phyloP scores from a whole-genome alignment of 768 basidiomycete species.

The Heimioporus sp. region DNA sequence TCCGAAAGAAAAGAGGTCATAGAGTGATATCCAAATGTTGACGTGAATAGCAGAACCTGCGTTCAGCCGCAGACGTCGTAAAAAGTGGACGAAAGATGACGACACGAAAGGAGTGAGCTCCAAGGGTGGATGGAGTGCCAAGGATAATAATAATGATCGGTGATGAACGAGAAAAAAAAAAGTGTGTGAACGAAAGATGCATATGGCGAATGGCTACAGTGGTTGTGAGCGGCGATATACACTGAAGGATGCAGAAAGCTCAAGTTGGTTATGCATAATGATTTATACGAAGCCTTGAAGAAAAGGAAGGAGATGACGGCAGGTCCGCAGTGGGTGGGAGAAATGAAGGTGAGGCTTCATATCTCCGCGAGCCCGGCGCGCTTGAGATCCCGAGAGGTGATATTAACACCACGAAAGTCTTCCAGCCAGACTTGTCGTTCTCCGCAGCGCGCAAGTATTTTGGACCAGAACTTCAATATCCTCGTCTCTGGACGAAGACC shows the following conservation, averaged over 20 bases:
- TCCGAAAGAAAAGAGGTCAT: conserved; percentile 1
- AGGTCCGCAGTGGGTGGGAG: not conserved
- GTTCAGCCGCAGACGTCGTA: not conserved
- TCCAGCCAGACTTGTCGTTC: conserved; percentile 61
- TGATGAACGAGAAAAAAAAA: conserved; percentile 2
- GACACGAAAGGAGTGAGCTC: conserved; percentile 13
- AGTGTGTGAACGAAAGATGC: conserved; percentile 19
- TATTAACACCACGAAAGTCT: conserved; percentile 59
- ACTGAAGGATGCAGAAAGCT: conserved; percentile 17
- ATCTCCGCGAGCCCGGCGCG: conserved; percentile 30
- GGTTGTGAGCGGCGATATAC: conserved; percentile 29
- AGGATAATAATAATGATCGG: not conserved
- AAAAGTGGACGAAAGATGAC: conserved; percentile 1
- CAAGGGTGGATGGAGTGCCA: conserved; percentile 4
- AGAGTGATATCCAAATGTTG: no score
- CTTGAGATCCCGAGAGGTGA: conserved; percentile 45
- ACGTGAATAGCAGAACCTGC: no score
- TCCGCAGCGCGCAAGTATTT: conserved; percentile 48
- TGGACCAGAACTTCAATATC: conserved; percentile 48
- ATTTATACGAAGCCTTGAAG: conserved; percentile 4
- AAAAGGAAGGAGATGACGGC: not conserved
- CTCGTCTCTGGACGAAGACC: conserved; percentile 31
- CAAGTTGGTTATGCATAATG: conserved; percentile 20
- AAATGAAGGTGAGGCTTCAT: conserved; percentile 1
- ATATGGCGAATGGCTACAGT: conserved; percentile 30